A percentile compares a stretch with the other conserved stretches of the same genome.
These are phyloP conservation scores for Aleurites moluccanus DNA, from an alignment of 441 rosid species.

Conservation along the genomic window DNA sequence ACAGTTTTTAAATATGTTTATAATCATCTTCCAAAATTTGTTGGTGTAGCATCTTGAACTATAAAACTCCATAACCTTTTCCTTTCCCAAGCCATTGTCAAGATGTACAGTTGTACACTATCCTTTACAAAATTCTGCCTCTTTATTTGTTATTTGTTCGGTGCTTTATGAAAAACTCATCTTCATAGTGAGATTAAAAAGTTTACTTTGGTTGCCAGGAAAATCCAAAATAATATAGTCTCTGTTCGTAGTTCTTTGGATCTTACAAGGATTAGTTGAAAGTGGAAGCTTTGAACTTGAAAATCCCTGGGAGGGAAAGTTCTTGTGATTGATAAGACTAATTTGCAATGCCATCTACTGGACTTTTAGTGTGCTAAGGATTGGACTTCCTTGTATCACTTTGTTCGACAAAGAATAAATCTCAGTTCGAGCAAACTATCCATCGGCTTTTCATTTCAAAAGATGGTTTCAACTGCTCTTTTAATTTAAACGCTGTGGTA, in stretches of 20 bases:
- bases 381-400: background rate
- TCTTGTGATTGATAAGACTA: background rate
- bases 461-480: background rate
- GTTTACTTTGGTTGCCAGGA: background rate
- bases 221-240: background rate
- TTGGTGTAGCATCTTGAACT: background rate
- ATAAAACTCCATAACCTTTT: background rate
- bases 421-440: background rate
- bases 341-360: background rate
- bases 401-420: background rate
- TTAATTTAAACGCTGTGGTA: background rate
- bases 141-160: background rate
- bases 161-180: background rate
- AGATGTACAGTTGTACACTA: background rate
- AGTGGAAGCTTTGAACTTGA: background rate
- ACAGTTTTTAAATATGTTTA: background rate
- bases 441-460: background rate
- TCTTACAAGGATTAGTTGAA: background rate
- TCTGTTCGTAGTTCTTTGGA: background rate
- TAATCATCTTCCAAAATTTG: background rate
- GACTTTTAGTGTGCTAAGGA: background rate
- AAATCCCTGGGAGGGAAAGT: background rate
- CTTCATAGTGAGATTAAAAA: background rate
- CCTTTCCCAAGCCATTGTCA: background rate
- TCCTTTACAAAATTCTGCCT: background rate